Evolutionary conservation across 495 filamentous ascomycete genomes (phyloP).

Genomic region (Penicillium turbatum): DNA sequence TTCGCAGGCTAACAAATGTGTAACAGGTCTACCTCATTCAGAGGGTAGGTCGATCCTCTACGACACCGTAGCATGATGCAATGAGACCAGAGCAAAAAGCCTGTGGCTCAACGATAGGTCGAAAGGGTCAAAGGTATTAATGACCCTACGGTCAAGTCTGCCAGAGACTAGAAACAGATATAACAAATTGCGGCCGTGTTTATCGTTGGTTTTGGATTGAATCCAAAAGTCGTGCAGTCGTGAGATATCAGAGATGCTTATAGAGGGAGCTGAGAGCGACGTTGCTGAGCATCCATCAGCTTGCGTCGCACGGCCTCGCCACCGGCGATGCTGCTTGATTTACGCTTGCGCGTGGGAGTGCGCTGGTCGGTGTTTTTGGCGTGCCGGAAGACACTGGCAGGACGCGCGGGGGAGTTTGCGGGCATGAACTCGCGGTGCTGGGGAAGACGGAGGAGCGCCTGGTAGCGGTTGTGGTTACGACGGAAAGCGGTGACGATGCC

Average conservation of each 20-base stretch:
- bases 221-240: slow-evolving; percentile 28
- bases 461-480: slow-evolving; percentile 68
- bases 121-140: not conserved
- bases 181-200: slow-evolving; percentile 22
- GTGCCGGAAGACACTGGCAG: slow-evolving; percentile 47
- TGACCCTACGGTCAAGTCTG: slow-evolving; percentile 20
- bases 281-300: slow-evolving; percentile 41
- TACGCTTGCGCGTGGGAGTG: slow-evolving; percentile 43
- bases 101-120: not conserved
- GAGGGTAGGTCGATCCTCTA: not conserved
- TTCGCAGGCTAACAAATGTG: slow-evolving; percentile 6
- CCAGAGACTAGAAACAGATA: slow-evolving; percentile 22
- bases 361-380: slow-evolving; percentile 42
- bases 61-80: not conserved
- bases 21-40: not conserved
- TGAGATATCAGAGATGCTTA: slow-evolving; percentile 3
- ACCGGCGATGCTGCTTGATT: slow-evolving; percentile 33
- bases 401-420: slow-evolving; percentile 42
- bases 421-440: slow-evolving; percentile 50
- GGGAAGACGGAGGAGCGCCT: slow-evolving; percentile 61
- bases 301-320: slow-evolving; percentile 47
- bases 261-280: slow-evolving; percentile 2
- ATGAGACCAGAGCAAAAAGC: slow-evolving; percentile 3
- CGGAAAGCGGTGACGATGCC: slow-evolving; percentile 75
- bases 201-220: slow-evolving; percentile 22